Percentiles rank a stretch among this genome's conserved stretches.
Conservation (phyloP, 345 rosid species). For the Kandelia obovata region DNA sequence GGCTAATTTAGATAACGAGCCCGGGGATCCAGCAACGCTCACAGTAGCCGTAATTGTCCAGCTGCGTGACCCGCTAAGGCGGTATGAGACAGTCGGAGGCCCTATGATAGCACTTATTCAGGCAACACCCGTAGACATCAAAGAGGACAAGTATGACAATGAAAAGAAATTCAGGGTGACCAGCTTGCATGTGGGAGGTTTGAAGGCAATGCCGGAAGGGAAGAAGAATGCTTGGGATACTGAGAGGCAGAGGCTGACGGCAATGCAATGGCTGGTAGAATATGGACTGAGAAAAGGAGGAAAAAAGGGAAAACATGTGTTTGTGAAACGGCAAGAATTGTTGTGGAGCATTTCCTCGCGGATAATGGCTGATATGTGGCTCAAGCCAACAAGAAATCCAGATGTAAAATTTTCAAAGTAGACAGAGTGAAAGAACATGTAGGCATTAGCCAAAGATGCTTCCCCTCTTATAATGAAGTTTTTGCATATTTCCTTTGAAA, state of each 20-base stretch:
- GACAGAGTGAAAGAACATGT: not conserved
- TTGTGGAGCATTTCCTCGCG: conserved; percentile 92
- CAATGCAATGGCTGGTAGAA: conserved; percentile 82
- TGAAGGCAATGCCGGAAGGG: conserved; percentile 38
- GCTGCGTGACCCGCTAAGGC: conserved; percentile 77
- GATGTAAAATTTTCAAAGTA: conserved; percentile 55
- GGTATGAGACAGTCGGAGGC: conserved; percentile 88
- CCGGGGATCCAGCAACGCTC: conserved; percentile 32
- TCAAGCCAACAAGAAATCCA: conserved; percentile 83
- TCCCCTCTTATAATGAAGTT: no score
- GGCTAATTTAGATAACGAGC: conserved; percentile 19
- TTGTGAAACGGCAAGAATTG: conserved; percentile 39
- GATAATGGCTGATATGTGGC: conserved; percentile 97
- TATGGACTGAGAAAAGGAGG: conserved; percentile 64
- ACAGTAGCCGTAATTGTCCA: conserved; percentile 54
- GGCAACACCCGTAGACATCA: conserved; percentile 29
- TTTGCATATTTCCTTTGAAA: not conserved
- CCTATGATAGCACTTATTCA: conserved; percentile 57
- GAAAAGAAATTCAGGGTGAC: conserved; percentile 55
- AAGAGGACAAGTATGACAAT: conserved; percentile 35
- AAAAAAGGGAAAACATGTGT: conserved; percentile 46
- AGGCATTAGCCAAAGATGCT: not conserved
- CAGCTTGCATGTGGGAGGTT: conserved; percentile 70
- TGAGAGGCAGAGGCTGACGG: conserved; percentile 77
- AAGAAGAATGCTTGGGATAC: conserved; percentile 52